Conservation (phyloP, 768 basidiomycete species). For the Agrocybe praecox region DNA sequence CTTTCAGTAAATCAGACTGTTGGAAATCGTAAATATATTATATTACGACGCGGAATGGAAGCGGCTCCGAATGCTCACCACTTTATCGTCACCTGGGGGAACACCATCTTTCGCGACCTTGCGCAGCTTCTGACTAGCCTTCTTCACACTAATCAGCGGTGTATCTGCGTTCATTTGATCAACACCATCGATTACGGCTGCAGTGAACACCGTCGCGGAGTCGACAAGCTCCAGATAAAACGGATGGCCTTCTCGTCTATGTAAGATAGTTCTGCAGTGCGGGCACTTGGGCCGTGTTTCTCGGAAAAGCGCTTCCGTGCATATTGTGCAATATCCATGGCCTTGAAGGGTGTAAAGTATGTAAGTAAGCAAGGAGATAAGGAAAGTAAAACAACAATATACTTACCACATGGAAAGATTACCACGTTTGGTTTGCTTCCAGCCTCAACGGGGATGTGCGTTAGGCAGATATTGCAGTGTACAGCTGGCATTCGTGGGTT, state of each 20-base stretch:
- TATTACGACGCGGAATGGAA: not conserved
- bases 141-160: slow-evolving; percentile 35
- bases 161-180: slow-evolving; percentile 34
- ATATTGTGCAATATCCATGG: slow-evolving; percentile 44
- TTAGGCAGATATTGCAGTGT: slow-evolving; percentile 30
- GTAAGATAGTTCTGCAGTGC: slow-evolving; percentile 21
- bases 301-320: slow-evolving; percentile 26
- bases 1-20: slow-evolving; percentile 34
- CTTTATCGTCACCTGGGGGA: slow-evolving; percentile 19
- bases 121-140: slow-evolving; percentile 34
- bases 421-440: slow-evolving; percentile 21
- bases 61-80: slow-evolving; percentile 26
- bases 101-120: slow-evolving; percentile 23
- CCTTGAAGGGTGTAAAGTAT: slow-evolving; percentile 24
- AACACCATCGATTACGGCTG: slow-evolving; percentile 32
- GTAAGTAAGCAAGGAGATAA: not conserved
- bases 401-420: slow-evolving; percentile 39
- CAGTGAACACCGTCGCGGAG: slow-evolving; percentile 20
- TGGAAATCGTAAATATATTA: not conserved
- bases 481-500: slow-evolving; percentile 17
- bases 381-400: not conserved
- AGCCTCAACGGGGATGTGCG: slow-evolving; percentile 20
- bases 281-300: slow-evolving; percentile 24
- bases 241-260: slow-evolving; percentile 24
- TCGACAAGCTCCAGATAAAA: slow-evolving; percentile 31